Conservation (phyloP, 2,329 filamentous ascomycete species). For the Simplicillium aogashimaense region DNA sequence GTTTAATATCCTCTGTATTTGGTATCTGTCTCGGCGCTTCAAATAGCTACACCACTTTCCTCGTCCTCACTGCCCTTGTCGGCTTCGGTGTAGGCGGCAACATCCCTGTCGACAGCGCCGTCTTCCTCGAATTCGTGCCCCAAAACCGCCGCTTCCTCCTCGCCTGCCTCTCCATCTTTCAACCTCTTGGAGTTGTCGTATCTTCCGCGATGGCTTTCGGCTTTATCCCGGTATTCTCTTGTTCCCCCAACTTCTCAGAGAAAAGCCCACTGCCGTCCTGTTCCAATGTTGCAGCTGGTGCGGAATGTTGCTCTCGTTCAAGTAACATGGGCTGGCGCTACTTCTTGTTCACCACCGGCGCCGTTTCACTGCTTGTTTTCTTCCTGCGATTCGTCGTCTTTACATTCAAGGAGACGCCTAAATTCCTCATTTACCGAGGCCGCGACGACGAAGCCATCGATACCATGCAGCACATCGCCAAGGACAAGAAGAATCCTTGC, state of each 20-base stretch:
- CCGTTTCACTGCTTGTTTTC: constrained; percentile 30
- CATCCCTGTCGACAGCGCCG: constrained; percentile 45
- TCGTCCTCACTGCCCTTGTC: constrained; percentile 42
- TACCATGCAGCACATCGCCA: constrained; percentile 34
- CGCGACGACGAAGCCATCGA: constrained; percentile 35
- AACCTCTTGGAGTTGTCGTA: constrained; percentile 43
- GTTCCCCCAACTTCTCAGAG: constrained; percentile 39
- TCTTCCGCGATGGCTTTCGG: constrained; percentile 40
- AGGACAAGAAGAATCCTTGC: constrained; percentile 23
- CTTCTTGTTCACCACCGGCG: constrained; percentile 32
- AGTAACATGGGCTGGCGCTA: constrained; percentile 43
- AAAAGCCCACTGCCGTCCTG: constrained; percentile 31
- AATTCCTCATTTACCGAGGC: constrained; percentile 32
- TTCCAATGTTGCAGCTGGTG: constrained; percentile 15
- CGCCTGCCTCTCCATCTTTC: constrained; percentile 42
- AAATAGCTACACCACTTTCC: constrained; percentile 37
- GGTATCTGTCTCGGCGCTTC: constrained; percentile 40
- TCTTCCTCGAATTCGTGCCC: constrained; percentile 45
- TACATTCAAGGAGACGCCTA: constrained; percentile 35
- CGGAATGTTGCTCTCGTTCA: constrained; percentile 23
- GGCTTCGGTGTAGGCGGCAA: constrained; percentile 44
- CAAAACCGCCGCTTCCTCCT: constrained; percentile 38
- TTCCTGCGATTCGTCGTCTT: constrained; percentile 35
- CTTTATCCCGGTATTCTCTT: constrained; percentile 40
- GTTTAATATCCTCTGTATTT: constrained; percentile 42